These are phyloP conservation scores for Trichoderma sp. DNA, from an alignment of 2,329 filamentous ascomycete genomes.

Conservation along the genomic window DNA sequence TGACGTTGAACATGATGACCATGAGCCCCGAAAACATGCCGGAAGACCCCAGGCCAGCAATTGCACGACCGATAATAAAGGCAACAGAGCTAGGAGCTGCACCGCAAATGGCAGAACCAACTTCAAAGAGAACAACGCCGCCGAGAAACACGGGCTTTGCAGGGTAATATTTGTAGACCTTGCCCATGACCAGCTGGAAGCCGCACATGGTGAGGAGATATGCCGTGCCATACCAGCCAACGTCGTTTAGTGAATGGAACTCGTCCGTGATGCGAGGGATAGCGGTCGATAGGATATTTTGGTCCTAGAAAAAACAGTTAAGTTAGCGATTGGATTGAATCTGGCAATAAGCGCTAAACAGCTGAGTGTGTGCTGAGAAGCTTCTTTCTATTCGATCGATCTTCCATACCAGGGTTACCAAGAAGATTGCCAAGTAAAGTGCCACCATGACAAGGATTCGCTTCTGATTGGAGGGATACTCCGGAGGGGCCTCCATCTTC, in stretches of 20 bases:
- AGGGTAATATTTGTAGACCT: constrained; percentile 46
- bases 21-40: constrained; percentile 33
- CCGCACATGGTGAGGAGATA: constrained; percentile 11
- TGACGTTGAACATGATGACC: constrained; percentile 4
- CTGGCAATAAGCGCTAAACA: neutral
- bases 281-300: constrained; percentile 8
- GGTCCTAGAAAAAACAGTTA: neutral
- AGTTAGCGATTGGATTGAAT: neutral
- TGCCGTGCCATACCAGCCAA: constrained; percentile 12
- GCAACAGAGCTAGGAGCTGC: constrained; percentile 36
- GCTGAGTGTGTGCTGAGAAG: neutral
- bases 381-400: neutral
- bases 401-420: constrained; percentile 8
- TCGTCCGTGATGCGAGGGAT: constrained; percentile 15
- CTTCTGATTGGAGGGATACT: constrained; percentile 14
- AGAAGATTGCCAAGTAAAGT: constrained; percentile 4
- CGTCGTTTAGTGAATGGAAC: constrained; percentile 11
- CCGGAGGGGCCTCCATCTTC: neutral
- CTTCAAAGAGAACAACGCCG: constrained; percentile 46
- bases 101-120: constrained; percentile 48
- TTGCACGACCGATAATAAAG: constrained; percentile 48
- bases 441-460: constrained; percentile 3
- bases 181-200: constrained; percentile 24
- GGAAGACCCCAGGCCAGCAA: constrained; percentile 42
- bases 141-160: constrained; percentile 44